A percentile compares a stretch with the other conserved stretches of the same genome.
These are phyloP conservation scores for Penicillium frequentans DNA, from an alignment of 2,329 filamentous ascomycete species.

Conservation along the genomic window DNA sequence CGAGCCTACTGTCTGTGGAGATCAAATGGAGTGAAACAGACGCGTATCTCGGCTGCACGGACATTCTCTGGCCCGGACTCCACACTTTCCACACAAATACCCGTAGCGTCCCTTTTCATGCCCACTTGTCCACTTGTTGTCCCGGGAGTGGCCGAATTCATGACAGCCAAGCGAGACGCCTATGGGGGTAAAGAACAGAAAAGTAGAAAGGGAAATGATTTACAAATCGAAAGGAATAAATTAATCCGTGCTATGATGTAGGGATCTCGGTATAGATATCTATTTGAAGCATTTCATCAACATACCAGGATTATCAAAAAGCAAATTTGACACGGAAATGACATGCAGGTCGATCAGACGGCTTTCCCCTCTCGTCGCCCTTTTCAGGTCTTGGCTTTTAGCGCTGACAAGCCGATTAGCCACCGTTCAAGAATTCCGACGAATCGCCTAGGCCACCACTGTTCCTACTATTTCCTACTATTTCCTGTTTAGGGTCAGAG, in stretches of 20 bases:
- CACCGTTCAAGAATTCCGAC: slow-evolving; percentile 6
- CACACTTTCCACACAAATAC: neutral
- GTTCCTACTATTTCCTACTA: neutral
- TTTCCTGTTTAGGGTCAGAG: neutral
- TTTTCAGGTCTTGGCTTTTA: slow-evolving; percentile 5
- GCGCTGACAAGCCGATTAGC: slow-evolving; percentile 16
- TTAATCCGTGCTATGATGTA: neutral
- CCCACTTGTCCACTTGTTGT: slow-evolving; percentile 4
- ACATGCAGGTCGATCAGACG: slow-evolving; percentile 23
- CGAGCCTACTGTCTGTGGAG: slow-evolving; percentile 3
- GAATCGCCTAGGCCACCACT: neutral
- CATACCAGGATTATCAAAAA: neutral
- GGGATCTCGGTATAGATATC: no score
- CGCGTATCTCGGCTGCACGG: slow-evolving; percentile 39
- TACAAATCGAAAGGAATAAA: neutral
- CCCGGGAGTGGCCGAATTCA: slow-evolving; percentile 17
- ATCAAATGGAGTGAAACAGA: slow-evolving; percentile 29
- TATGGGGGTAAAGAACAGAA: no score
- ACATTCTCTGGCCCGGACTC: slow-evolving; percentile 15
- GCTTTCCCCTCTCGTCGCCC: slow-evolving; percentile 13
- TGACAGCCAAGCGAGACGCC: neutral
- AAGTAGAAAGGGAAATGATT: no score
- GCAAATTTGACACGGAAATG: slow-evolving; percentile 14
- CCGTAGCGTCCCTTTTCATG: slow-evolving; percentile 1
- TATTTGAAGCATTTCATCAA: no score